Conservation (phyloP, 1,284 basidiomycete species). For the Pseudozyma hubeiensis region DNA sequence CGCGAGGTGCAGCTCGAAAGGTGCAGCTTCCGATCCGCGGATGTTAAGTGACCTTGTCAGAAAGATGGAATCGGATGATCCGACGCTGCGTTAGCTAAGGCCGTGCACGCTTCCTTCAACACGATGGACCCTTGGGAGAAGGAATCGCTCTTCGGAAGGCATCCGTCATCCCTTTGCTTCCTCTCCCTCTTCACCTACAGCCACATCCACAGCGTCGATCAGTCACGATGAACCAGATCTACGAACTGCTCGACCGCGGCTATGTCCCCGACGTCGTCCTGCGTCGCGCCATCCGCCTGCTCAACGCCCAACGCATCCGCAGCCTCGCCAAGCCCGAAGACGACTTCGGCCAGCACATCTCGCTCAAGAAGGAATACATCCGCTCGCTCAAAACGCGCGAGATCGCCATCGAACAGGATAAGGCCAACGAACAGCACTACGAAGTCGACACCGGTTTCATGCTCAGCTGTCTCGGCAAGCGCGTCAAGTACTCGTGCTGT, state of each 20-base stretch:
- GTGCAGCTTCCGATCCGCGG: slow-evolving; percentile 42
- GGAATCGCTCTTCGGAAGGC: neutral
- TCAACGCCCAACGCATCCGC: slow-evolving; percentile 75
- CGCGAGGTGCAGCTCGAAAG: slow-evolving; percentile 13
- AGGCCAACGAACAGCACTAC: slow-evolving; percentile 83
- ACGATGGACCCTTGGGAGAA: slow-evolving; percentile 16
- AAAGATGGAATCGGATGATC: slow-evolving; percentile 8
- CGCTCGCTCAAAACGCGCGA: slow-evolving; percentile 70
- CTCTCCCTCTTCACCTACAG: neutral
- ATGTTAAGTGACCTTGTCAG: slow-evolving; percentile 3
- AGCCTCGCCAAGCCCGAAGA: slow-evolving; percentile 74
- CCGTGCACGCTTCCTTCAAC: slow-evolving; percentile 7
- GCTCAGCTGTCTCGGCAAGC: slow-evolving; percentile 56
- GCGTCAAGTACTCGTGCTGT: slow-evolving; percentile 72
- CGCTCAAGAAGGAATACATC: slow-evolving; percentile 75
- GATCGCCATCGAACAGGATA: slow-evolving; percentile 78
- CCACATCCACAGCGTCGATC: neutral
- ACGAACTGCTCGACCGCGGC: slow-evolving; percentile 47
- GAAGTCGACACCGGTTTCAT: slow-evolving; percentile 72
- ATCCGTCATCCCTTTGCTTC: neutral
- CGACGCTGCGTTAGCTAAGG: slow-evolving; percentile 22
- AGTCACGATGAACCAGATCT: slow-evolving; percentile 35
- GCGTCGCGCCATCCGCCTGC: slow-evolving; percentile 74
- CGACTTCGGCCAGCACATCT: slow-evolving; percentile 76
- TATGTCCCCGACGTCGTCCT: slow-evolving; percentile 69